phyloP scores from a whole-genome alignment of 73 alveolate species.

The Paramecium sonneborni region DNA sequence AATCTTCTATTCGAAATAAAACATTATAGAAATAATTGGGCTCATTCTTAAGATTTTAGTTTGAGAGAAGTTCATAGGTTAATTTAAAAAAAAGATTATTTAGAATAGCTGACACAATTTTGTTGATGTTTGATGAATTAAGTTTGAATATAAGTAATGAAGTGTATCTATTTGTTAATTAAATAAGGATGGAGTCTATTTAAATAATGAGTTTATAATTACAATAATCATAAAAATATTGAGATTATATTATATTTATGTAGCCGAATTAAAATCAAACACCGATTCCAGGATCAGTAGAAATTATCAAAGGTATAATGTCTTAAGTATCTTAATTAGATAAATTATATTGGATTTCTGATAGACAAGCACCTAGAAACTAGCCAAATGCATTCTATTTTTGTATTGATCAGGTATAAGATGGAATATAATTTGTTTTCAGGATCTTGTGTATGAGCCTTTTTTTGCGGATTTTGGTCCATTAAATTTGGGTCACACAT shows the following conservation, averaged over 20 bases:
- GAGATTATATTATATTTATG: not conserved
- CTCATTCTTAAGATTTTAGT: conserved; percentile 17
- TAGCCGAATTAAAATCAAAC: not conserved
- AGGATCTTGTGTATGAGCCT: conserved; percentile 92
- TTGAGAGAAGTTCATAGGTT: conserved; percentile 8
- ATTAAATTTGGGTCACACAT: conserved; percentile 84
- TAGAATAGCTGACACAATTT: conserved; percentile 20
- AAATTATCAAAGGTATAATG: conserved; percentile 56
- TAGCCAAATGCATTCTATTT: conserved; percentile 86
- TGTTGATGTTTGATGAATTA: not conserved
- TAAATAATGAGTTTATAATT: conserved; percentile 6
- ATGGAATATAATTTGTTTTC: not conserved
- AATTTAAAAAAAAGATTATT: not conserved
- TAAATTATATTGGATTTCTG: conserved; percentile 89
- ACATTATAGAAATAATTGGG: conserved; percentile 36
- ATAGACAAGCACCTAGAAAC: conserved; percentile 80
- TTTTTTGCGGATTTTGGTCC: conserved; percentile 97
- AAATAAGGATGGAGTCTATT: conserved; percentile 16
- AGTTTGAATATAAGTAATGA: not conserved
- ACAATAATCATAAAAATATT: not conserved
- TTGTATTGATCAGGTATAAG: conserved; percentile 82
- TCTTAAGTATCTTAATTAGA: conserved; percentile 38
- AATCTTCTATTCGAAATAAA: conserved; percentile 30
- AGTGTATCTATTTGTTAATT: not conserved
- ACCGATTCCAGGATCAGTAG: conserved; percentile 62